These are phyloP conservation scores for Naematelia aurantialba DNA, from an alignment of 768 basidiomycete genomes.

Conservation along the genomic window DNA sequence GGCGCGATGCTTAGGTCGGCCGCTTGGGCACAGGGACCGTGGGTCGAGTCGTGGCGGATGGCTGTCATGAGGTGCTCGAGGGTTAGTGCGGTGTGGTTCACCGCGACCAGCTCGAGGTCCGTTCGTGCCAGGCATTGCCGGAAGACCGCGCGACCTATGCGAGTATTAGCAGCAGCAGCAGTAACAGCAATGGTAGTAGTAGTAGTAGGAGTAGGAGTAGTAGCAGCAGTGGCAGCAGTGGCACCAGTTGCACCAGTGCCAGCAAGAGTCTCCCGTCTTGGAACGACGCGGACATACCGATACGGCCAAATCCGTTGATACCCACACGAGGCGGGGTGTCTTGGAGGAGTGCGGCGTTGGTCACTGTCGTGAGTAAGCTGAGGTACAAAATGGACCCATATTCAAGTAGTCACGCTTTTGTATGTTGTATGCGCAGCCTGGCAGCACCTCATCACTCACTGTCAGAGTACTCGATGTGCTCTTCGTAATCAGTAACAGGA, in stretches of 20 bases:
- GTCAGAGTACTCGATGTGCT: too few species aligned
- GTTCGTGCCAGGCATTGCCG: constrained; percentile 21
- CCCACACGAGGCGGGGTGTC: constrained; percentile 22
- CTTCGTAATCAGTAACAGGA: too few species aligned
- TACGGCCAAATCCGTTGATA: constrained; percentile 51
- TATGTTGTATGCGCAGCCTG: too few species aligned
- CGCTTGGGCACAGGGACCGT: constrained; percentile 36
- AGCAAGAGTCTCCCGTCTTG: constrained; percentile 22
- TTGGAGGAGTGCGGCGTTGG: not conserved
- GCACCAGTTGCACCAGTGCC: too few species aligned
- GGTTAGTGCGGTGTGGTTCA: constrained; percentile 51
- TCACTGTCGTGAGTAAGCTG: not conserved
- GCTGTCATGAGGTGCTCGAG: constrained; percentile 46
- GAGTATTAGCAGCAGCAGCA: too few species aligned
- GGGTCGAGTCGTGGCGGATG: constrained; percentile 50
- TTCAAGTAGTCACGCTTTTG: too few species aligned
- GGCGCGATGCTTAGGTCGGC: constrained; percentile 31
- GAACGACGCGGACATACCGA: constrained; percentile 45
- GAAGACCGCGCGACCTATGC: constrained; percentile 26
- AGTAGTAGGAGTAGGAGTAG: too few species aligned
- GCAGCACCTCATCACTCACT: too few species aligned
- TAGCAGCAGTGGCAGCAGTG: too few species aligned
- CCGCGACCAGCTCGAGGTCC: constrained; percentile 41
- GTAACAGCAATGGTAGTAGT: not conserved
- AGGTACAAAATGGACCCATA: not conserved